phyloP scores from a whole-genome alignment of 192 early-diverging fungal species.

The Nowakowskiella sp. region DNA sequence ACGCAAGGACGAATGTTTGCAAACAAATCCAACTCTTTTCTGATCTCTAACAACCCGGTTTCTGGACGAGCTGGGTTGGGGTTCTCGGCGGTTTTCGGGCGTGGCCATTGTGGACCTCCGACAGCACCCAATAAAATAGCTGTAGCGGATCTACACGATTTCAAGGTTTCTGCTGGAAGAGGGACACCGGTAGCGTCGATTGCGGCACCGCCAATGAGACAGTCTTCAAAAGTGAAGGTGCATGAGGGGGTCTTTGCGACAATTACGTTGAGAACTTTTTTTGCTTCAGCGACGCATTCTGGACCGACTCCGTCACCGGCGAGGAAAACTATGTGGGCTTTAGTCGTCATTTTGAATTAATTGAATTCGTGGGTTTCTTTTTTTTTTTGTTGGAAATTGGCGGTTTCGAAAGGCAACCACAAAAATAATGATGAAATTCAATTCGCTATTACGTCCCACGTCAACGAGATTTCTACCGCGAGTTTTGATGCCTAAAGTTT shows the following conservation, averaged over 20 bases:
- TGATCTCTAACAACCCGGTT: constrained; percentile 83
- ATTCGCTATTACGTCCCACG: too few species aligned
- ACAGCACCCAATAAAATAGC: constrained; percentile 97
- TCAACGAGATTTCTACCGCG: too few species aligned
- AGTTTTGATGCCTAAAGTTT: too few species aligned
- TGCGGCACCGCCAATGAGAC: constrained; percentile 83
- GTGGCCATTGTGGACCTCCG: constrained; percentile 93
- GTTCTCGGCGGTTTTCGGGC: constrained; percentile 54
- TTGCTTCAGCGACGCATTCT: constrained; percentile 85
- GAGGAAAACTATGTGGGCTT: constrained; percentile 70
- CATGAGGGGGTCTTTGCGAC: constrained; percentile 51
- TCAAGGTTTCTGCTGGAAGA: constrained; percentile 74
- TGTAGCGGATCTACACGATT: constrained; percentile 69
- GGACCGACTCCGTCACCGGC: constrained; percentile 96
- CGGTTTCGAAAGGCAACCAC: too few species aligned
- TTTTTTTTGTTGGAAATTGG: too few species aligned
- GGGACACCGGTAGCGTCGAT: constrained; percentile 76
- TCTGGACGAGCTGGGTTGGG: constrained; percentile 85
- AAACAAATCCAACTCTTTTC: constrained; percentile 89
- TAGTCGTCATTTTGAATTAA: too few species aligned
- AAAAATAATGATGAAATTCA: too few species aligned
- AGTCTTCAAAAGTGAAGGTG: constrained; percentile 64
- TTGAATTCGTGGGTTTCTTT: too few species aligned
- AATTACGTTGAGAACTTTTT: constrained; percentile 80
- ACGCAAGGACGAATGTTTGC: constrained; percentile 94